Conservation (phyloP, 768 basidiomycete genomes). For the Leccinum subtestaceum region DNA sequence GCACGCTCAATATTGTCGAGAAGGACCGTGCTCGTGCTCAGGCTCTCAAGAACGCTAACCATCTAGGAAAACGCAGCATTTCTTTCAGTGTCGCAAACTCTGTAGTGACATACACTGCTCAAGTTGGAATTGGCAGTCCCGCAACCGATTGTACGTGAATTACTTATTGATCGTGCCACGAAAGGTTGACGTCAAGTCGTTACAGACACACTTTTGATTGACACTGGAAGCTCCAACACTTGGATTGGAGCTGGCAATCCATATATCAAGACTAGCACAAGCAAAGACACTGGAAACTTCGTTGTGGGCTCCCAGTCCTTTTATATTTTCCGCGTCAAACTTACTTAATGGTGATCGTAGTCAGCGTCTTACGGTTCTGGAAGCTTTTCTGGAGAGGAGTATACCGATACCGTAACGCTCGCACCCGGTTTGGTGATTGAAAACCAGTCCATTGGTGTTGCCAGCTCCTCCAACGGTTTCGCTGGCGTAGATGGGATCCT, state of each 20-base stretch:
- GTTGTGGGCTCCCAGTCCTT: background rate
- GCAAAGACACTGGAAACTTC: constrained; percentile 19
- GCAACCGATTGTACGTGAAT: constrained; percentile 13
- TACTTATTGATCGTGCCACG: background rate
- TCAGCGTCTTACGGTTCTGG: constrained; percentile 4
- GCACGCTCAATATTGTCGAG: constrained; percentile 12
- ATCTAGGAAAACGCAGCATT: constrained; percentile 23
- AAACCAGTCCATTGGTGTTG: constrained; percentile 37
- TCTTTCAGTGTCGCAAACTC: constrained; percentile 19
- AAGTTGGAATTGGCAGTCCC: constrained; percentile 24
- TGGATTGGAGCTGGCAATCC: constrained; percentile 30
- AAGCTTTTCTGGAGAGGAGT: constrained; percentile 9
- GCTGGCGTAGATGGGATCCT: constrained; percentile 39
- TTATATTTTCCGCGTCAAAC: background rate
- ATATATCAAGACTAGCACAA: constrained; percentile 27
- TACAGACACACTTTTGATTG: constrained; percentile 26
- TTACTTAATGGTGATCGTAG: background rate
- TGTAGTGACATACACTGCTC: constrained; percentile 23
- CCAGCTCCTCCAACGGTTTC: constrained; percentile 12
- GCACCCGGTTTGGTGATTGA: background rate
- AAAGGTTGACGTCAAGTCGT: background rate
- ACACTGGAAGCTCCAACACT: constrained; percentile 29
- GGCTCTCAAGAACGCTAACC: constrained; percentile 12
- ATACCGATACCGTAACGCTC: constrained; percentile 5
- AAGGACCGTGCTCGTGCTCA: constrained; percentile 5